Base-by-base conservation (phyloP, 352 stramenopile species). In the Phytophthora hibernalis region DNA sequence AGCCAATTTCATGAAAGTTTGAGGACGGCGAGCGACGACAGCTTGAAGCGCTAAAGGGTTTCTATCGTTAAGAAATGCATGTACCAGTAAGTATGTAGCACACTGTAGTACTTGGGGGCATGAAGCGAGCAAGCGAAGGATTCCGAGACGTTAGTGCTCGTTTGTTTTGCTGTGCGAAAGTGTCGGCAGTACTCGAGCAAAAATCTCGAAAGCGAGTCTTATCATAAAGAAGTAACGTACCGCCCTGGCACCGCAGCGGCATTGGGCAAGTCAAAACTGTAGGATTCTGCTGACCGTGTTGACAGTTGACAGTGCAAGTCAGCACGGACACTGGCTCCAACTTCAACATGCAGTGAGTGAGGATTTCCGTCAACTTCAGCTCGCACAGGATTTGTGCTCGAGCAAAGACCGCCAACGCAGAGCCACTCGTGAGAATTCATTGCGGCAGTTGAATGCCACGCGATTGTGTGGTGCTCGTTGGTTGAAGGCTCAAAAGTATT, bases 321-420 rank as follows among this genome's bases (percentile, higher is more conserved):
- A 47, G 53, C 18, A 12, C 10, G 16, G 16, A 37, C 40, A 37
- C 61, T n/a, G 61, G 54, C 61, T 65, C 54, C 54, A 69, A 49
- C 61, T 69, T 69, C 61, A 70, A 70, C 54, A 65, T 65, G 61
- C 6, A 40, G 20, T 6, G 35, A 31, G 28, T 42, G 43, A 40
- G n/a, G 53, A 61, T 61, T 42, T 42, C 30, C 28, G 31, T 24
- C 49, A 48, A 48, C 10, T 44, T 16, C 16, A 44, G 28, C 28
- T 33, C 28, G 28, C 28, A 8, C 28, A 33, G 28, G 28, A 33
- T 12, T n/a, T 1, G 33, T 13, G 33, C 11, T 16, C 12, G 13
- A n/a, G 16, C 33, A 13, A 33, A 33, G 28, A 9, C 28, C 28
- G 28, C 28, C 28, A 11, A 33, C 28, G 28, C 28, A 33, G 6